Evolutionary conservation across 2,329 filamentous ascomycete genomes (phyloP), one percentile per base, ranked within the genome.

Genomic region (Pyrenochaeta sp.): DNA sequence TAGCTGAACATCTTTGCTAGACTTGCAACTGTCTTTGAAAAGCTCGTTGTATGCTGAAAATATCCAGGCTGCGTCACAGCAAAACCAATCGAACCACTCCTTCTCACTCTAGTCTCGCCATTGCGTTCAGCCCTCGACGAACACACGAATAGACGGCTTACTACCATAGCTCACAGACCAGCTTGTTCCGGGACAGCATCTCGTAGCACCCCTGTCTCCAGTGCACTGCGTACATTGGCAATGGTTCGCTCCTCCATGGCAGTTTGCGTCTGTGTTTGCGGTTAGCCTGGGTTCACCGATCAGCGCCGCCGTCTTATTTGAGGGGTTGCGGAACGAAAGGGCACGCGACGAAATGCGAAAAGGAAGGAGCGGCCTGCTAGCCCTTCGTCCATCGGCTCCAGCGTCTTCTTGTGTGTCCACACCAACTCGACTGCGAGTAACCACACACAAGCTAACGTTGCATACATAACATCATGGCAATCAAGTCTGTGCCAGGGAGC

Each of bases 221-320:
- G 63, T 1, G 87, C 90, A 60, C 80, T 76, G 18, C 82, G 80
- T 29, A 92, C 82, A 68, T 95, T 94, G 27, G 81, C 82, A 61
- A 94, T 87, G 33, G 85, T 83, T 87, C 87, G 91, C 68, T 87
- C 82, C 76, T 94, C 91, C 90, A 94, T 86, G 9, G 75, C 77
- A 1, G 75, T 79, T 69, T 83, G 77, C 2, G 83, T 85, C 81
- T 83, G 49, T 51, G 40, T n/a, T 30, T 29, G 27, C 31, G 46
- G 54, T 60, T 59, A 64, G 58, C 56, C 45, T 52, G 42, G 27
- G 20, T 18, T 29, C 12, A 30, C 33, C 47, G 15, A 33, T 43
- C 18, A 20, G 20, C 41, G 12, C 39, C 59, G 60, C 51, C 59
- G 61, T 55, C 57, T 57, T 45, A 46, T 51, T 40, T 15, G 39